These are phyloP conservation scores for Colletotrichum zoysiae DNA, from an alignment of 2,329 filamentous ascomycete genomes.

Conservation along the genomic window DNA sequence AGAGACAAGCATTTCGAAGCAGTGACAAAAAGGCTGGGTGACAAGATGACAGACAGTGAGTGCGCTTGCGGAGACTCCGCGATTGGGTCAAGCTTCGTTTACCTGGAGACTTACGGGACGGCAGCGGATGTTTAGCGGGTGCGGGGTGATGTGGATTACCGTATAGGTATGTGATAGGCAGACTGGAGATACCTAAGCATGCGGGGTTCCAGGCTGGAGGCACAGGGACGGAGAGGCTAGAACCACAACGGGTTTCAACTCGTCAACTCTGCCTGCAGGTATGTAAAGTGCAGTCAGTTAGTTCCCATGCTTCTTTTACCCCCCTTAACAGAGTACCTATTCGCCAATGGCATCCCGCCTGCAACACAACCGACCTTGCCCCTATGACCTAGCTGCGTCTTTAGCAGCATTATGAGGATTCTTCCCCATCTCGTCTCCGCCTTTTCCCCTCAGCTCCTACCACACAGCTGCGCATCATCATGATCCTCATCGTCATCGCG, in stretches of 20 bases:
- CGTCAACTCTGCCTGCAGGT: too few species aligned
- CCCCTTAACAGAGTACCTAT: slow-evolving; percentile 15
- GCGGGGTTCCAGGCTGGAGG: neutral
- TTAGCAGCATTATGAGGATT: slow-evolving; percentile 1
- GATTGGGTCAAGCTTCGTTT: neutral
- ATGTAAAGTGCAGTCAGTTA: neutral
- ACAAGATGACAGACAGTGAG: neutral
- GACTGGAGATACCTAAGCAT: neutral
- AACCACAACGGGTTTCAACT: neutral
- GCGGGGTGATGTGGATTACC: slow-evolving; percentile 20
- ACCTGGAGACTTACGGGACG: neutral
- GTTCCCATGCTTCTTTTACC: slow-evolving; percentile 1
- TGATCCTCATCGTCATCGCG: slow-evolving; percentile 2
- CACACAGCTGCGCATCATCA: slow-evolving; percentile 25
- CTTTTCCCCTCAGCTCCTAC: slow-evolving; percentile 1
- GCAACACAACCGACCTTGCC: slow-evolving; percentile 8
- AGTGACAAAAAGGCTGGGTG: neutral
- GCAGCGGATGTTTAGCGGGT: slow-evolving; percentile 19
- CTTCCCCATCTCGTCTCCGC: slow-evolving; percentile 10
- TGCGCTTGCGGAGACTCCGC: slow-evolving; percentile 39
- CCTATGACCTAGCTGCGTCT: neutral
- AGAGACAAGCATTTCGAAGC: neutral
- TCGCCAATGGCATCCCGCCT: slow-evolving; percentile 12
- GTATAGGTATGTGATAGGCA: neutral
- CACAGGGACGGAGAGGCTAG: neutral